These are phyloP conservation scores for Isoetes taiwanensis DNA, from an alignment of 75 land plant genomes.

Conservation along the genomic window DNA sequence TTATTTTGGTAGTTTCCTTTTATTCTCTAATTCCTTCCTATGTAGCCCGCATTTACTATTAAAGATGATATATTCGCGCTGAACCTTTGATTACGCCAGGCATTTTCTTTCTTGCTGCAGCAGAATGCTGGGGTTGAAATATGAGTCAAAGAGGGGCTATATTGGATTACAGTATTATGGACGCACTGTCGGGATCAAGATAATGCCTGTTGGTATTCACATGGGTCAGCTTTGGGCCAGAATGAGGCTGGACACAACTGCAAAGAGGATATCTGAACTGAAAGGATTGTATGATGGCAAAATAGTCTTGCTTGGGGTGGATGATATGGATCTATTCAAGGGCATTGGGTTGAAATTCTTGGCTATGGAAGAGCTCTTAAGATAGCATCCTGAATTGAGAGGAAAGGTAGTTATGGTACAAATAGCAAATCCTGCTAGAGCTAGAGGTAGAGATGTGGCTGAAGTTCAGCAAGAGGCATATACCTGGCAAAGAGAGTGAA, in stretches of 20 bases:
- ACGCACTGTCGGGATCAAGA: slow-evolving; percentile 59
- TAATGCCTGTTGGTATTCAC: slow-evolving; percentile 68
- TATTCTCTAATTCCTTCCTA: slow-evolving; percentile 78
- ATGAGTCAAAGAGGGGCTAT: slow-evolving; percentile 53
- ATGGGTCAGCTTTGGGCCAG: slow-evolving; percentile 44
- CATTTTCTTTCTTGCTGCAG: slow-evolving; percentile 69
- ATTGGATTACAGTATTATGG: slow-evolving; percentile 40
- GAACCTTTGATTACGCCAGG: slow-evolving; percentile 76
- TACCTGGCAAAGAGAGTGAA: slow-evolving; percentile 20
- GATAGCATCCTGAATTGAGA: slow-evolving; percentile 38
- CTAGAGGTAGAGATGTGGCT: slow-evolving; percentile 48
- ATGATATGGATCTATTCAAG: slow-evolving; percentile 80
- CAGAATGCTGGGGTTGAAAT: slow-evolving; percentile 55
- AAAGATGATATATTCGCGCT: slow-evolving; percentile 61
- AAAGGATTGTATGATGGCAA: slow-evolving; percentile 29
- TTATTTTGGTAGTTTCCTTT: no score
- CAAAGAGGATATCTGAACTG: slow-evolving; percentile 34
- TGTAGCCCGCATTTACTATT: slow-evolving; percentile 72
- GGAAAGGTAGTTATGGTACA: slow-evolving; percentile 50
- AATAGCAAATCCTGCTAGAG: slow-evolving; percentile 41
- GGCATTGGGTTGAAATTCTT: slow-evolving; percentile 61
- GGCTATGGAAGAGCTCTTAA: slow-evolving; percentile 59
- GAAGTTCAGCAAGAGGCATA: slow-evolving; percentile 40
- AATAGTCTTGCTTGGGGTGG: slow-evolving; percentile 51
- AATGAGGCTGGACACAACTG: slow-evolving; percentile 27